These are phyloP conservation scores for Ustilago curta DNA, from an alignment of 1,284 basidiomycete species.

Conservation along the genomic window DNA sequence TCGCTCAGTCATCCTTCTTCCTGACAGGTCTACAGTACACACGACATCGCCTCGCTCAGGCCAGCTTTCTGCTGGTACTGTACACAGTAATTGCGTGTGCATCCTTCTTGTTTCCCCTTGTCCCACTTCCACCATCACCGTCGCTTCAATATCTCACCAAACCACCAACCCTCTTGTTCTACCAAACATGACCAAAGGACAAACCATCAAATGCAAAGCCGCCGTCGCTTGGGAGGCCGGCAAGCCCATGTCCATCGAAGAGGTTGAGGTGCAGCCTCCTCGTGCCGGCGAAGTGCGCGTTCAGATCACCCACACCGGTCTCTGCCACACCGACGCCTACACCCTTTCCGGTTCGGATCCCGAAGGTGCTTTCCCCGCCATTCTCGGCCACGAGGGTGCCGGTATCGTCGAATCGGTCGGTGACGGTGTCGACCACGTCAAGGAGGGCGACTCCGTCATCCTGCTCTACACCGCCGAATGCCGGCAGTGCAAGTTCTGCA, in stretches of 20 bases:
- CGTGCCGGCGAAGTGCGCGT: conserved; percentile 91
- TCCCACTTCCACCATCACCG: not conserved
- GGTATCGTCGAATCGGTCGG: conserved; percentile 86
- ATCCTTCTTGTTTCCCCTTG: not conserved
- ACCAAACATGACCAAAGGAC: conserved; percentile 46
- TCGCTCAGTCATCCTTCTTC: conserved; percentile 1
- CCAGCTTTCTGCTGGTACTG: not conserved
- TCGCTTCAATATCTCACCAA: not conserved
- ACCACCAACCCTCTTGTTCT: conserved; percentile 1
- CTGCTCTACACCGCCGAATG: conserved; percentile 73
- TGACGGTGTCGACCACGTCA: conserved; percentile 88
- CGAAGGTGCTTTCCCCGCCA: conserved; percentile 95
- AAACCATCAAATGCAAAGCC: conserved; percentile 72
- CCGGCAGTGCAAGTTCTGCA: conserved; percentile 80
- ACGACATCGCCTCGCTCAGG: conserved; percentile 34
- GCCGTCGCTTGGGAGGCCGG: conserved; percentile 96
- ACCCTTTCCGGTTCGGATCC: conserved; percentile 96
- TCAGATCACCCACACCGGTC: conserved; percentile 89
- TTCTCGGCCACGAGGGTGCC: conserved; percentile 75
- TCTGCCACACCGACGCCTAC: conserved; percentile 98
- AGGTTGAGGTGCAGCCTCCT: conserved; percentile 92
- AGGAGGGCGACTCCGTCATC: conserved; percentile 79
- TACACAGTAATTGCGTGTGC: not conserved
- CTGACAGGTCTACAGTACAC: conserved; percentile 8
- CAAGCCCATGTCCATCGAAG: conserved; percentile 87